Percentiles rank a stretch among this genome's conserved stretches.
Evolutionary conservation across 73 alveolate species (phyloP).

Genomic region (Tetrahymena borealis): DNA sequence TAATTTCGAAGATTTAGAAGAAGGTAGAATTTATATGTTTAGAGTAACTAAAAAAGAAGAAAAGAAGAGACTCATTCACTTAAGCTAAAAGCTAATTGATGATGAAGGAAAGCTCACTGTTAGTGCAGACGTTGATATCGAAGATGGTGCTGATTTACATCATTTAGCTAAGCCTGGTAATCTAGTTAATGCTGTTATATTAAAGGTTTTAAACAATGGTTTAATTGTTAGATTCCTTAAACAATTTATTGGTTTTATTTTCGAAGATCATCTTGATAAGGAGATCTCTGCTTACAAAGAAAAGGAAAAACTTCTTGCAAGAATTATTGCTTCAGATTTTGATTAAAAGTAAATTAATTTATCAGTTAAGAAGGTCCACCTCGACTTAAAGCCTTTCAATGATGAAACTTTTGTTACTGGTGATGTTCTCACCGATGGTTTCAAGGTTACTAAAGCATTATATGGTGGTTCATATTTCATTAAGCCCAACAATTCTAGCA

Average conservation of each 20-base stretch:
- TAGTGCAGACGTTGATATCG: background rate
- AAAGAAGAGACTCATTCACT: background rate
- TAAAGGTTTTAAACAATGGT: background rate
- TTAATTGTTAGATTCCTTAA: background rate
- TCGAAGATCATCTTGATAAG: background rate
- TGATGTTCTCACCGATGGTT: constrained; percentile 2
- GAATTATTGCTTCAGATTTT: background rate
- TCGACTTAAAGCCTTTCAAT: background rate
- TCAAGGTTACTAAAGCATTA: background rate
- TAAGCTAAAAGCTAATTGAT: background rate
- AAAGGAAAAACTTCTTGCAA: background rate
- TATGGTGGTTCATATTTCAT: background rate
- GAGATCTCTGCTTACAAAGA: background rate
- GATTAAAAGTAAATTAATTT: background rate
- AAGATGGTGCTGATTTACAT: background rate
- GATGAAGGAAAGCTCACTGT: background rate
- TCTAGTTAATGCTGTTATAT: background rate
- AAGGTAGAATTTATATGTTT: background rate
- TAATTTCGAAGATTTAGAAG: background rate
- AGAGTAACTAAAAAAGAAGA: background rate
- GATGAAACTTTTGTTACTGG: background rate
- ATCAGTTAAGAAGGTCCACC: background rate
- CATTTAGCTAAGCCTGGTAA: background rate
- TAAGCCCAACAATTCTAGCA: background rate
- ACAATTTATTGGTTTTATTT: background rate